A percentile compares a stretch with the other conserved stretches of the same genome.
Conservation (phyloP, 2,329 filamentous ascomycete species). For the Colletotrichum destructivum region DNA sequence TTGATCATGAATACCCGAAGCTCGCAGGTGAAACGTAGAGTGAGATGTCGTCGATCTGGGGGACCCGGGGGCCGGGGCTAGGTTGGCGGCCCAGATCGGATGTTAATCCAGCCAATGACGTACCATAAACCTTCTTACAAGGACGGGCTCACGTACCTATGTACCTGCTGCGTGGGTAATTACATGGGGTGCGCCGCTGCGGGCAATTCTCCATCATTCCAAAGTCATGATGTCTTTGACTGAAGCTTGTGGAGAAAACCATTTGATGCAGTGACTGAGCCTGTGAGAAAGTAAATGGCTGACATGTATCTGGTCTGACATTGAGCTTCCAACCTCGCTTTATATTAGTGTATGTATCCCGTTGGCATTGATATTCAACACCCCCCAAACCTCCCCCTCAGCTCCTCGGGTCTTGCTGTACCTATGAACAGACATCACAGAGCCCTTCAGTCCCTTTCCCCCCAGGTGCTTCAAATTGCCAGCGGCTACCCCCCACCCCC, state of each 20-base stretch:
- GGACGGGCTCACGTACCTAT: too few species aligned
- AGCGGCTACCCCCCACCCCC: too few species aligned
- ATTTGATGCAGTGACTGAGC: not conserved
- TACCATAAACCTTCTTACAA: slow-evolving; percentile 10
- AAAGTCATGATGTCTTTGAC: slow-evolving; percentile 44
- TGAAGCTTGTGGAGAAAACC: slow-evolving; percentile 21
- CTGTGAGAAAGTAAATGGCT: not conserved
- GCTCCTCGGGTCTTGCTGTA: too few species aligned
- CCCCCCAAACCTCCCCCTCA: too few species aligned
- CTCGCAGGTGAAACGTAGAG: not conserved
- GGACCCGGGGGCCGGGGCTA: not conserved
- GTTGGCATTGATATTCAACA: not conserved
- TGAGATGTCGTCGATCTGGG: not conserved
- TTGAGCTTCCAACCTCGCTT: not conserved
- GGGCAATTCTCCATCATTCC: slow-evolving; percentile 5
- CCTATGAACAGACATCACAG: too few species aligned
- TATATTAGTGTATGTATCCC: not conserved
- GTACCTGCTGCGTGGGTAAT: not conserved
- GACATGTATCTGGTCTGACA: not conserved
- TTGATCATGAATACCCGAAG: not conserved
- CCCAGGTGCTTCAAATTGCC: too few species aligned
- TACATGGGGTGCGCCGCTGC: not conserved
- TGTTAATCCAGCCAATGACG: slow-evolving; percentile 36
- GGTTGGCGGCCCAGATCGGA: not conserved
- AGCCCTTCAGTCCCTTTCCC: too few species aligned